Base-by-base conservation (phyloP, 2,329 filamentous ascomycete species). In the Alternaria conjuncta region DNA sequence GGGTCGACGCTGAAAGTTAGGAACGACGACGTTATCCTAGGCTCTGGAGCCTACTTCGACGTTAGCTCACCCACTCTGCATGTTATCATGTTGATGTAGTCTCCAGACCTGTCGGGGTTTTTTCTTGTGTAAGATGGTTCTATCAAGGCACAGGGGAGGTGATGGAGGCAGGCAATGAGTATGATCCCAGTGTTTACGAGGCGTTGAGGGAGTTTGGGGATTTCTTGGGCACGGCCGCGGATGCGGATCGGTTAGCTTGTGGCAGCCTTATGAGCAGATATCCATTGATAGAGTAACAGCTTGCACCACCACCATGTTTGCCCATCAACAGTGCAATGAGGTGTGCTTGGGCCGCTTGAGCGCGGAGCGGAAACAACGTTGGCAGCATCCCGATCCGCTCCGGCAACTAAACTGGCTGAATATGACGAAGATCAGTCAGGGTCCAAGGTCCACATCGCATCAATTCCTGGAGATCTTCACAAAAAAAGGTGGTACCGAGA, bases 1-100 rank as follows among this genome's bases (percentile, higher is more conserved):
- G 79, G 53, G 79, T 80, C 64, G 79, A 81, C 57, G 79, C 78
- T 68, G 78, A 74, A 13, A 71, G 74, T 36, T 78, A 68, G 61
- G 13, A 13, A 15, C 53, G 13, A 36, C 32, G 4, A 3, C 32
- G 15, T 36, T 8, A 15, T 36, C 32, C 32, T 36, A 36, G 7
- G 32, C 7, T 8, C 36, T 41, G 36, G 36, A 41, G n/a, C n/a
- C 36, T 41, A 18, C 36, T 5, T 18, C 36, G 36, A 41, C n/a
- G 36, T 41, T 18, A 18, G 36, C 15, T 41, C 15, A 41, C 36
- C 9, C 36, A 41, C 36, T 41, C 1, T 41, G n/a, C 36, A 41
- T 18, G n/a, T 18, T 41, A 18, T 18, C n/a, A 41, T 41, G 8
- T 41, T 41, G 36, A 41, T 41, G 36, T 41, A 41, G 36, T 41